These are phyloP conservation scores for Blastomyces silverae DNA, from an alignment of 2,329 filamentous ascomycete species.

Conservation along the genomic window DNA sequence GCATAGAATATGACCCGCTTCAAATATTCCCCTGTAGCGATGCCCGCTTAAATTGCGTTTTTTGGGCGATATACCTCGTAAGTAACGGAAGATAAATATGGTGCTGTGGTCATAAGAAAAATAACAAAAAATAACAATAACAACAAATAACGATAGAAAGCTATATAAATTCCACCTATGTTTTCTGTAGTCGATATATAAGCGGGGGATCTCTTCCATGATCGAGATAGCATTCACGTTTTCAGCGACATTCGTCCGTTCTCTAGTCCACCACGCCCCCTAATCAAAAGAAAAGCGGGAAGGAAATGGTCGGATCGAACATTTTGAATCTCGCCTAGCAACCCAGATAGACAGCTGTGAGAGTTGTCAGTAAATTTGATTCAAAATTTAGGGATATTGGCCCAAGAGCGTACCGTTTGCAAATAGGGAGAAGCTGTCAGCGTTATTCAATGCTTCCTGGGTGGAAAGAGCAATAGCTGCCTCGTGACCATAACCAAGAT, in stretches of 20 bases:
- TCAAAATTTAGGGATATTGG: not conserved
- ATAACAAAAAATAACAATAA: not conserved
- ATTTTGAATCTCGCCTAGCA: slow-evolving; percentile 13
- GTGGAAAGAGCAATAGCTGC: slow-evolving; percentile 43
- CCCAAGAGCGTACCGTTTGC: slow-evolving; percentile 40
- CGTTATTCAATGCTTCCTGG: slow-evolving; percentile 53
- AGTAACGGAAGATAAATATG: not conserved
- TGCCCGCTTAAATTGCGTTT: not conserved
- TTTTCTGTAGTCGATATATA: not conserved
- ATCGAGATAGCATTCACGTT: not conserved
- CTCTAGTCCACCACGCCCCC: not conserved
- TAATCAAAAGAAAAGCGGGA: not conserved
- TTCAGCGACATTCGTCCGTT: not conserved
- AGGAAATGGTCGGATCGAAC: not conserved
- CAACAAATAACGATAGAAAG: not conserved
- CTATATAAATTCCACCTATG: not conserved
- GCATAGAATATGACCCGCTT: not conserved
- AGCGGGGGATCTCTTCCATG: not conserved
- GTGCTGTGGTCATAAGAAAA: not conserved
- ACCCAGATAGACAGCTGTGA: slow-evolving; percentile 14
- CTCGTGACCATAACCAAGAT: slow-evolving; percentile 54
- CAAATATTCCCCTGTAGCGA: not conserved
- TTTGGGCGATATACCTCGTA: not conserved
- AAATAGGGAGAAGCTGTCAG: slow-evolving; percentile 55
- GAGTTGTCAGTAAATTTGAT: slow-evolving; percentile 1